Evolutionary conservation across 2,329 filamentous ascomycete species (phyloP), one percentile per base, ranked within the genome.

Genomic region (Myriosclerotinia duriaeana): DNA sequence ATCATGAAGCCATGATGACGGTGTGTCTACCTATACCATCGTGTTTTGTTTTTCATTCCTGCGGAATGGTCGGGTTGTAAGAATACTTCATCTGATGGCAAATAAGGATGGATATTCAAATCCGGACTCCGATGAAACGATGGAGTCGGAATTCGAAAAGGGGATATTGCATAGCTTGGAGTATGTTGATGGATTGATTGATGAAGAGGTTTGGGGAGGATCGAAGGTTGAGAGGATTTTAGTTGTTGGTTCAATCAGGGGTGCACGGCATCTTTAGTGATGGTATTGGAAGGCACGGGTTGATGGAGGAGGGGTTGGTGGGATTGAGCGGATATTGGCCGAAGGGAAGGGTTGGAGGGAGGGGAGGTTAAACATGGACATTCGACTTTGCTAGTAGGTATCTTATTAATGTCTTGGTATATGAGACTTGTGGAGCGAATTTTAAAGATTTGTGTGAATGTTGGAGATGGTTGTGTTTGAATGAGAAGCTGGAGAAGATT

Each of bases 181-280:
- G 61, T 92, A 92, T 79, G 85, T 97, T 77, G 88, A 91, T 78
- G 79, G 79, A 36, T 83, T 97, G 62, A 90, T 97, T 77, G 87
- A 92, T 75, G 82, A 86, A 67, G 92, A 97, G 78, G 85, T 96
- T 58, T 85, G 89, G 67, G 85, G 87, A 64, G 92, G 92, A 68
- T 93, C 97, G 70, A 85, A 90, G 1, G 80, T 91, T 0, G 86
- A 90, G 67, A 88, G 92, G 65, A 92, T 97, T 74, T 85, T 97
- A n/a, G 80, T 97, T 7, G 93, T 90, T 8, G 90, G 90, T 53
- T 93, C 81, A 90, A 86, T 53, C 86, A 97, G 78, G 94, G 94
- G 64, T 93, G 91, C 65, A 92, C 92, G 67, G 90, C 96, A 81
- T 86, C 90, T 46, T 78, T 97, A 50, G 85, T 97, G 73, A 82